Percentiles rank a stretch among this genome's conserved stretches.
Conservation (phyloP, 2,329 filamentous ascomycete genomes). For the Trichoderma sp. region DNA sequence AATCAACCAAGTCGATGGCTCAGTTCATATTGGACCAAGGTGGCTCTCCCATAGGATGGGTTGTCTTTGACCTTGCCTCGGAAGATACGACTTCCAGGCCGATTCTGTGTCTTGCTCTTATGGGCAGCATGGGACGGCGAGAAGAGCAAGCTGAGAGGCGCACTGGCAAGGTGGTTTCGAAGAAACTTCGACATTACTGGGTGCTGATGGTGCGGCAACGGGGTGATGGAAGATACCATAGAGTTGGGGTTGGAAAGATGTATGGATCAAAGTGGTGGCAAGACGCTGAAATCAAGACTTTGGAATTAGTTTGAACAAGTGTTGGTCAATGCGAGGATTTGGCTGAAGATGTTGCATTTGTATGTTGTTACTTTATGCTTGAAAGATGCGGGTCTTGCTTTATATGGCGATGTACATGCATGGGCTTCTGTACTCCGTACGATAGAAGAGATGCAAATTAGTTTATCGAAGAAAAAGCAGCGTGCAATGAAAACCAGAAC, state of each 20-base stretch:
- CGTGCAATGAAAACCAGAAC: background rate
- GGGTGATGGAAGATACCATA: constrained; percentile 5
- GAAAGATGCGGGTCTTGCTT: background rate
- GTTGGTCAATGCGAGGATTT: background rate
- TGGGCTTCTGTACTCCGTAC: background rate
- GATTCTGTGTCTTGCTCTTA: constrained; percentile 20
- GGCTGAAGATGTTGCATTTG: background rate
- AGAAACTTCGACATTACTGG: constrained; percentile 28
- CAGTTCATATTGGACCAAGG: constrained; percentile 12
- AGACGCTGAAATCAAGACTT: constrained; percentile 1
- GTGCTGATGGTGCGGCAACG: constrained; percentile 20
- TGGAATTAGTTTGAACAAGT: background rate
- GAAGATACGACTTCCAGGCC: background rate
- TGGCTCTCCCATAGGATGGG: constrained; percentile 24
- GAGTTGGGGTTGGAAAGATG: constrained; percentile 27
- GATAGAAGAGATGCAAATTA: background rate
- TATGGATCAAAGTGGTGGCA: constrained; percentile 27
- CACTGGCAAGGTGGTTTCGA: constrained; percentile 8
- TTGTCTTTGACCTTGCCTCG: constrained; percentile 21
- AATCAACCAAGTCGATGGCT: constrained; percentile 25
- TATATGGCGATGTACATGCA: background rate
- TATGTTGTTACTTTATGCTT: background rate
- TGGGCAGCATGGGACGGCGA: constrained; percentile 26
- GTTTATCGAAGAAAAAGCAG: background rate
- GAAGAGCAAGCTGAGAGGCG: constrained; percentile 26